Evolutionary conservation across 129 eudicot genomes (phyloP).

Genomic region (Apium graveolens): DNA sequence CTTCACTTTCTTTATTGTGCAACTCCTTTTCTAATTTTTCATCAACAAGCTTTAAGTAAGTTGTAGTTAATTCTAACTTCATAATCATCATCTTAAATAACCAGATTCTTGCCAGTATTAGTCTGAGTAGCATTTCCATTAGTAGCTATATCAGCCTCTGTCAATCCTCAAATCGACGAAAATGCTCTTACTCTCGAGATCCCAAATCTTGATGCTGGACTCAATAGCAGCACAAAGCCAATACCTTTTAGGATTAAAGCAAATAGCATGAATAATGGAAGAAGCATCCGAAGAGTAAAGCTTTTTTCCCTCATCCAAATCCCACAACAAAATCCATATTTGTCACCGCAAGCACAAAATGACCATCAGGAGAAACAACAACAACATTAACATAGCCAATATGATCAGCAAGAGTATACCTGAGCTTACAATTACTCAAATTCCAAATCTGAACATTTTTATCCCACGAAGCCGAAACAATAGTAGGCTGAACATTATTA

Average conservation of each 20-base stretch:
- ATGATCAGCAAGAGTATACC: not conserved
- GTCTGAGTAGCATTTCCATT: constrained; percentile 4
- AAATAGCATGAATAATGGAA: constrained; percentile 7
- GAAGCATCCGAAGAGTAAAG: not conserved
- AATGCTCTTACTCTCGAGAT: constrained; percentile 9
- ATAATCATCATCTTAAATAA: too few relatives aligned
- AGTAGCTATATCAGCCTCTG: not conserved
- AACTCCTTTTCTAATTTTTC: too few relatives aligned
- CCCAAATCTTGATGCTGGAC: constrained; percentile 13
- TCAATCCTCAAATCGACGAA: constrained; percentile 7
- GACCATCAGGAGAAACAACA: constrained; percentile 9
- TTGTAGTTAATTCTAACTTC: too few relatives aligned
- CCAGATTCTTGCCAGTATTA: constrained; percentile 12
- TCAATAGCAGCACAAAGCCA: constrained; percentile 12
- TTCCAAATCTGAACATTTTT: constrained; percentile 5
- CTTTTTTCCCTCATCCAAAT: constrained; percentile 10
- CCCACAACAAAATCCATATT: constrained; percentile 8
- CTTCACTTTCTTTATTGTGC: too few relatives aligned
- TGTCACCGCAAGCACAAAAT: not conserved
- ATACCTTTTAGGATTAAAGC: constrained; percentile 7
- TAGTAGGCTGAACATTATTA: constrained; percentile 30
- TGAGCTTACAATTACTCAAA: constrained; percentile 11
- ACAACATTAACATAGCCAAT: not conserved
- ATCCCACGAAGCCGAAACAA: constrained; percentile 37
- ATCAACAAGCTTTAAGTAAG: too few relatives aligned